Conservation (phyloP, 2,329 filamentous ascomycete species). For the Boeremia exigua region DNA sequence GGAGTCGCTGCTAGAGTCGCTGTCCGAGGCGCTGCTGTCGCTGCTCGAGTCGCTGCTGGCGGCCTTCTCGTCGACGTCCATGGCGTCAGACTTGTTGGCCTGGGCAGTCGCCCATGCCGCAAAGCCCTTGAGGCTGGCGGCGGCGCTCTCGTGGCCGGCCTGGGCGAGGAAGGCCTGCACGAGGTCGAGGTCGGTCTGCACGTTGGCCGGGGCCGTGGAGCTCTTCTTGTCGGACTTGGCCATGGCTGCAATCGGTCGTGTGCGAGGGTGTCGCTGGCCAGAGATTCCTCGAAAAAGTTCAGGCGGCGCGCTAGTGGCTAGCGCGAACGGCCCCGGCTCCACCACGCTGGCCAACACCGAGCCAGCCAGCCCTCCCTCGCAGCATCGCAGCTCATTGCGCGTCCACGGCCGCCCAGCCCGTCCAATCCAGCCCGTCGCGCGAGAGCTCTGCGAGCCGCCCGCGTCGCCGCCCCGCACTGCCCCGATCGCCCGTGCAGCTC, state of each 20-base stretch:
- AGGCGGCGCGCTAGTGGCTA: slow-evolving; percentile 20
- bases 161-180: slow-evolving; percentile 44
- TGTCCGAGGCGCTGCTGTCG: slow-evolving; percentile 28
- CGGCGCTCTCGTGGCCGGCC: slow-evolving; percentile 42
- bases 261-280: background rate
- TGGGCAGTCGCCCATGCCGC: slow-evolving; percentile 39
- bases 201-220: slow-evolving; percentile 13
- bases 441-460: background rate
- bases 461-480: background rate
- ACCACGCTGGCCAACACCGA: slow-evolving; percentile 16
- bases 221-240: slow-evolving; percentile 33
- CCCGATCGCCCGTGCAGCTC: background rate
- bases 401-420: background rate
- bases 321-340: background rate
- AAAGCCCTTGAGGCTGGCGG: slow-evolving; percentile 32
- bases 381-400: slow-evolving; percentile 22
- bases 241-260: slow-evolving; percentile 24
- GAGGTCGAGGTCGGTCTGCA: slow-evolving; percentile 34
- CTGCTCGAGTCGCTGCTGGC: slow-evolving; percentile 28
- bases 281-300: slow-evolving; percentile 19
- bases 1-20: slow-evolving; percentile 27
- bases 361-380: slow-evolving; percentile 14
- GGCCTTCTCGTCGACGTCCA: slow-evolving; percentile 37
- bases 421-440: background rate
- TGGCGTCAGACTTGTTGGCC: slow-evolving; percentile 26